Conservation (phyloP, 768 basidiomycete species). For the Filobasidium floriforme region DNA sequence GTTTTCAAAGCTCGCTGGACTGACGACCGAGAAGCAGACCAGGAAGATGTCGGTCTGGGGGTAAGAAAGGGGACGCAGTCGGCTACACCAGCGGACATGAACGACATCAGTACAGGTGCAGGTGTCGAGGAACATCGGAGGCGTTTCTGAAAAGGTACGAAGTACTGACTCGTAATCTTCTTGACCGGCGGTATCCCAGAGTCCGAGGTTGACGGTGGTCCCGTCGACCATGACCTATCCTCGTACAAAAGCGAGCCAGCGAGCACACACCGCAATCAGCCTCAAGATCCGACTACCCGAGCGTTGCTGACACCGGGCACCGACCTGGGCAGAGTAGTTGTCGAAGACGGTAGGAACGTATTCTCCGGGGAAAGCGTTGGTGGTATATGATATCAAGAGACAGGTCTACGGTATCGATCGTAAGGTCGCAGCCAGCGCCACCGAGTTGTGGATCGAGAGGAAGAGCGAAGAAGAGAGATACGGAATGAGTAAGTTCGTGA, state of each 20-base stretch:
- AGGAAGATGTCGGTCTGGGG: conserved; percentile 98
- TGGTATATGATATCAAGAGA: conserved; percentile 89
- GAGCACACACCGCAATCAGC: no score
- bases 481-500: background rate
- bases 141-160: no score
- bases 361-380: conserved; percentile 89
- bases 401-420: conserved; percentile 58
- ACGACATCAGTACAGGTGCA: background rate
- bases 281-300: background rate
- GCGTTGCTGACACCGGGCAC: background rate
- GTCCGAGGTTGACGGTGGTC: conserved; percentile 85
- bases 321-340: conserved; percentile 26
- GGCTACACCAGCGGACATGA: conserved; percentile 20
- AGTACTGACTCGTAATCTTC: conserved; percentile 84
- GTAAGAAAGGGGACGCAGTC: conserved; percentile 67
- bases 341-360: conserved; percentile 50
- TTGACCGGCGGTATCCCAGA: conserved; percentile 97
- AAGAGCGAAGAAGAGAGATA: background rate
- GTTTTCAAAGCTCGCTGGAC: conserved; percentile 81
- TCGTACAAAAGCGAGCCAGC: conserved; percentile 34
- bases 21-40: conserved; percentile 89
- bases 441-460: no score
- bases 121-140: no score
- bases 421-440: background rate
- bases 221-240: conserved; percentile 69